Base-by-base conservation (phyloP, 2,329 filamentous ascomycete species). In the Trichoderma sp. region DNA sequence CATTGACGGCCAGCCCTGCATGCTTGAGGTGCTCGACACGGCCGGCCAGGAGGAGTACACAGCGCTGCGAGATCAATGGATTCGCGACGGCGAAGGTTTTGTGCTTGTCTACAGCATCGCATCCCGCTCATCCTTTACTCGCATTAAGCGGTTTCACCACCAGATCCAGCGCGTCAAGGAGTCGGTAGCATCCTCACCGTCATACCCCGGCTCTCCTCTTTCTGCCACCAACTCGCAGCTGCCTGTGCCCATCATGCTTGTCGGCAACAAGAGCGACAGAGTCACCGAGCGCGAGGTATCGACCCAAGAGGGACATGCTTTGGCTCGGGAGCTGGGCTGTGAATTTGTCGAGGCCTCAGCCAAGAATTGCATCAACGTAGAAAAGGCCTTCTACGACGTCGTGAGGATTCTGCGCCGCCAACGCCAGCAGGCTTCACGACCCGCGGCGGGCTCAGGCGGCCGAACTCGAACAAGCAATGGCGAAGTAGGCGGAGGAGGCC, bases 21-120 rank as follows among this genome's bases (percentile, higher is more conserved):
- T 97, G 94, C 89, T 97, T 76, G 95, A 98, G 81, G 94, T 97
- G 59, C 88, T 97, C 76, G 96, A 99, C 83, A 99, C 96, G 67
- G 96, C 96, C 64, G 96, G 96, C 69, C 96, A 99, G 81, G 96
- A 99, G 83, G 96, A 99, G 83, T 99, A 98, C 82, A 97, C 95
- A 72, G 96, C 96, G 58, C 84, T 98, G 76, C 88, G 96, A 77
- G 96, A 98, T 80, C 96, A 98, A 84, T 98, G 95, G 95, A 98
- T 98, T 80, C 90, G 96, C 75, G 95, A 98, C 78, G 95, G 96
- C 74, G 96, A 99, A 81, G 96, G 96, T 24, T 98, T 98, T 79
- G 93, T 99, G 35, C 87, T 99, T 71, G 96, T 99, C 73, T 98
- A 99, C 85, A 97, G 94, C 84, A 98, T 99, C 82, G 97, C 96